Base-by-base conservation (phyloP, 2,329 filamentous ascomycete genomes). In the Chrysosporium queenslandicum region DNA sequence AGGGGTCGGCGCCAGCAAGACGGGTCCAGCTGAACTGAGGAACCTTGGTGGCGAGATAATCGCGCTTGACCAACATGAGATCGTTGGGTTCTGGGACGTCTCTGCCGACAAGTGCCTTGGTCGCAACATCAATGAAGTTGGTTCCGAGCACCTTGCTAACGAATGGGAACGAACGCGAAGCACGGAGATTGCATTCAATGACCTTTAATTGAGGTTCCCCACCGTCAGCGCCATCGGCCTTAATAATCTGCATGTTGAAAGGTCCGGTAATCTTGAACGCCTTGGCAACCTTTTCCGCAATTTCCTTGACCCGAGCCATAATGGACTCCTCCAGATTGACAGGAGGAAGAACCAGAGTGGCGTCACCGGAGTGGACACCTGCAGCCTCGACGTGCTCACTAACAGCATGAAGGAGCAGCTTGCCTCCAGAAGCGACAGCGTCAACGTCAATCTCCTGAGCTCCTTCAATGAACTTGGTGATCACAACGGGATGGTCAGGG, bases 211-310 rank as follows among this genome's bases (percentile, higher is more conserved):
- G 77, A 30, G 86, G 81, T 64, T 85, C 79, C 52, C 83, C 84
- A 53, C 86, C 86, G 54, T 87, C 82, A 29, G 85, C 81, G 63
- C 85, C 76, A 11, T 87, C 78, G 32, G 86, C 88, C 76, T 94
- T 94, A 79, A 98, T 97, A 72, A 98, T 94, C 68, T 98, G 92
- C 91, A 98, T 97, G 79, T 98, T 98, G 82, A 97, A 98, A 54
- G 92, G 92, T 52, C 92, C 92, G 18, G 89, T 97, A 69, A 97
- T 97, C 65, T 80, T 89, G 88, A 91, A 96, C 45, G 92, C 92
- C 73, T 92, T 86, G 59, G 92, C 92, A 49, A 98, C 90, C 80
- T 95, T 97, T 71, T 90, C 73, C 14, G 92, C 91, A 62, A 98
- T 97, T 61, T 87, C 87, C 81, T 96, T 97, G 65, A 95, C 81